These are phyloP conservation scores for Plasmodiophora brassicae DNA, from an alignment of 208 protist genomes.

Conservation along the genomic window DNA sequence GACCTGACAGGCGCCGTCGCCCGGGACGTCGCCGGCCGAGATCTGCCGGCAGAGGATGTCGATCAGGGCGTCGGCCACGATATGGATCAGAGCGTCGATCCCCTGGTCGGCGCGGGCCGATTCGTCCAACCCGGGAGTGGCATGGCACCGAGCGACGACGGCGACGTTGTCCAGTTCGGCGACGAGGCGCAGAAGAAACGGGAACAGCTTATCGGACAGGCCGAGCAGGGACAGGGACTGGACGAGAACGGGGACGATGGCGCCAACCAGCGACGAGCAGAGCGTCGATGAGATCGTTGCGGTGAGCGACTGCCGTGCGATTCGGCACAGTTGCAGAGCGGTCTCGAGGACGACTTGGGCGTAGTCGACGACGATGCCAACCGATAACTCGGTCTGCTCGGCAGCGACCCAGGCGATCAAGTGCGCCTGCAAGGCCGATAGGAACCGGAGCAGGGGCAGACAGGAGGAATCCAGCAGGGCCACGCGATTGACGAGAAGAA, in stretches of 20 bases:
- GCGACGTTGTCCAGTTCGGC: background rate
- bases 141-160: background rate
- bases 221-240: background rate
- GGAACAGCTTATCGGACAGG: background rate
- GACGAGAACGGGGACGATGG: background rate
- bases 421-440: slow-evolving; percentile 2
- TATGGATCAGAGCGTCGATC: background rate
- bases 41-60: no score
- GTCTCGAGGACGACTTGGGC: background rate
- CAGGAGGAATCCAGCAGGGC: background rate
- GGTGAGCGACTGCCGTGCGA: background rate
- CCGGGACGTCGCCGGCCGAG: no score
- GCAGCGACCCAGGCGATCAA: background rate
- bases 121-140: background rate
- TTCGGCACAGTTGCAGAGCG: background rate
- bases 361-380: background rate
- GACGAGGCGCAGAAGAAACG: background rate
- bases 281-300: background rate
- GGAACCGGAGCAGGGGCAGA: background rate
- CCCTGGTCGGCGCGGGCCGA: background rate
- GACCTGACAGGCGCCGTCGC: no score
- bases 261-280: background rate
- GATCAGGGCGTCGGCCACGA: background rate
- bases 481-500: background rate
- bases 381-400: background rate